phyloP scores from a whole-genome alignment of 371 early-diverging fungal species.

The Rhizopus delemar region DNA sequence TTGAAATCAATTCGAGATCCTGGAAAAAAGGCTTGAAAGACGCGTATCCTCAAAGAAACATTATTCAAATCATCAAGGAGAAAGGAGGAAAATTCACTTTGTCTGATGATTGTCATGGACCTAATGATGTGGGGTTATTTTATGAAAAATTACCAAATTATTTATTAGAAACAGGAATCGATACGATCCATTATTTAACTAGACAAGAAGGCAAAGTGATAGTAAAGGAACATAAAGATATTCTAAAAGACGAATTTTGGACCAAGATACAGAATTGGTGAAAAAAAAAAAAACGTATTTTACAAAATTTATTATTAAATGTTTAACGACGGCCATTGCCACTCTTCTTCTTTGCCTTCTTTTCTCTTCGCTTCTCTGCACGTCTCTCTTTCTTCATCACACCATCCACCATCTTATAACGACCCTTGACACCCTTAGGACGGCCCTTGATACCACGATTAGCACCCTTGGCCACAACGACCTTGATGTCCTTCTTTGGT shows the following conservation, averaged over 20 bases:
- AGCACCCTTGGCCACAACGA: conserved; percentile 90
- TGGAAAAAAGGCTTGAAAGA: conserved; percentile 87
- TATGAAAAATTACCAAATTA: conserved; percentile 66
- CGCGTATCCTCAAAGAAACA: conserved; percentile 85
- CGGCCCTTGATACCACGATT: conserved; percentile 90
- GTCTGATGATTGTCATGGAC: conserved; percentile 93
- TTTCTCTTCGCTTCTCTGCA: conserved; percentile 74
- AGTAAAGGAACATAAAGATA: conserved; percentile 30
- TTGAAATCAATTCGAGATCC: conserved; percentile 92
- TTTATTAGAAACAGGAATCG: conserved; percentile 51
- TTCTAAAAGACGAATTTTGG: conserved; percentile 46
- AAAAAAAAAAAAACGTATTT: conserved; percentile 4
- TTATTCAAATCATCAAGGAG: conserved; percentile 73
- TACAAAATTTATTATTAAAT: conserved; percentile 5
- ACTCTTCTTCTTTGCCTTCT: conserved; percentile 52
- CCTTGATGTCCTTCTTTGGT: conserved; percentile 72
- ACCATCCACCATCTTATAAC: conserved; percentile 92
- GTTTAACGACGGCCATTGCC: conserved; percentile 30
- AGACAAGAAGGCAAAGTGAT: conserved; percentile 20
- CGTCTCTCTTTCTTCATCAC: conserved; percentile 93
- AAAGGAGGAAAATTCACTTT: conserved; percentile 78
- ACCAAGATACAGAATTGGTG: conserved; percentile 33
- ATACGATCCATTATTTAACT: conserved; percentile 48
- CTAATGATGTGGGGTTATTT: conserved; percentile 81
- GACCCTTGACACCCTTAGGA: conserved; percentile 96